Evolutionary conservation across 2,329 filamentous ascomycete species (phyloP).

Genomic region (Sporothrix protearum): DNA sequence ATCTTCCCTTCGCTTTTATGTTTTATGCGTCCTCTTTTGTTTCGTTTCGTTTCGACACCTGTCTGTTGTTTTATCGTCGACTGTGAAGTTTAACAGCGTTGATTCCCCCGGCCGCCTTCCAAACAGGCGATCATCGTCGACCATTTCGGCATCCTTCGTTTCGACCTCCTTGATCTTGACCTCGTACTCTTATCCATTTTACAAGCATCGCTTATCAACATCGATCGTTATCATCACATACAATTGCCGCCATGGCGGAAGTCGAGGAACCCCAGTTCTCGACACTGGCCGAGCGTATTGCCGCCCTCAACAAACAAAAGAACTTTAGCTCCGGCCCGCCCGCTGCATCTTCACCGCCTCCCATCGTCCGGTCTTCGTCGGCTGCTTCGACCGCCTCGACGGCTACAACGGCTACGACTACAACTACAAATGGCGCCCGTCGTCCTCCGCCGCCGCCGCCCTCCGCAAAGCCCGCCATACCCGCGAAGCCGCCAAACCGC

Average conservation of each 20-base stretch:
- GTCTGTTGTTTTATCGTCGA: neutral
- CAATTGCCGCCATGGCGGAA: conserved; percentile 50
- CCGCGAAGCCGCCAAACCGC: conserved; percentile 23
- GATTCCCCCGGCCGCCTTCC: neutral
- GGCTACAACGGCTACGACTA: neutral
- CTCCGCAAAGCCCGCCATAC: neutral
- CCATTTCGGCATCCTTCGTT: neutral
- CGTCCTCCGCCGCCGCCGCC: conserved; percentile 17
- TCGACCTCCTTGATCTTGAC: neutral
- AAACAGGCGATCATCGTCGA: neutral
- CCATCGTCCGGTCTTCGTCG: conserved; percentile 29
- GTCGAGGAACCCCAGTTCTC: conserved; percentile 60
- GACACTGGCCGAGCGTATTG: conserved; percentile 59
- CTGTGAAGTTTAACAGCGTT: neutral
- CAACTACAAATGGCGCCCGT: neutral
- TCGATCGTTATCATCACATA: conserved; percentile 45
- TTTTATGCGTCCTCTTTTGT: neutral
- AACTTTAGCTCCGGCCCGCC: conserved; percentile 43
- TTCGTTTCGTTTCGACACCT: neutral
- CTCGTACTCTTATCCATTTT: neutral
- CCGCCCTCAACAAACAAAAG: conserved; percentile 60
- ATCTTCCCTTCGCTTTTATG: conserved; percentile 1
- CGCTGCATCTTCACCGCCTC: conserved; percentile 11
- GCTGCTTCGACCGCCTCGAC: conserved; percentile 2
- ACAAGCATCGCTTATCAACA: neutral